Percentiles rank a stretch among this genome's conserved stretches.
Evolutionary conservation across 2,329 filamentous ascomycete genomes (phyloP).

Genomic region (Nothophaeocryptopus gaeumannii): DNA sequence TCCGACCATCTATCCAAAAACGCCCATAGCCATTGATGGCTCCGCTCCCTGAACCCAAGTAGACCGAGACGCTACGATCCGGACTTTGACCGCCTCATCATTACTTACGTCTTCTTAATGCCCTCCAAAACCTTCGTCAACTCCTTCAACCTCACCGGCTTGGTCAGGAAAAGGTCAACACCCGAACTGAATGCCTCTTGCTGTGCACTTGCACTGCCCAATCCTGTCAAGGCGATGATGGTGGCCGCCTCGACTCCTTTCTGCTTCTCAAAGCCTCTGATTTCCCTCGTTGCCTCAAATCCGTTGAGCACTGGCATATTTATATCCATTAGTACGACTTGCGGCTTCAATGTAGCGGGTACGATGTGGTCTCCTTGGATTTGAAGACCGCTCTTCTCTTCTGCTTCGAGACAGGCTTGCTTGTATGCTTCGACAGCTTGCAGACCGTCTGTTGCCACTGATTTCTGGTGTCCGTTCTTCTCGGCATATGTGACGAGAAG

Average conservation of each 20-base stretch:
- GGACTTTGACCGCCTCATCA: too few relatives aligned
- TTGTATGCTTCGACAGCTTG: slow-evolving; percentile 49
- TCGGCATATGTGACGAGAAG: slow-evolving; percentile 33
- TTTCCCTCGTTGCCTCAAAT: slow-evolving; percentile 35
- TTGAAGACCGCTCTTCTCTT: background rate
- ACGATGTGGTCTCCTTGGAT: background rate
- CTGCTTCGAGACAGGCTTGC: slow-evolving; percentile 7
- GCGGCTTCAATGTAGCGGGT: slow-evolving; percentile 12
- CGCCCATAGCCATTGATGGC: too few relatives aligned
- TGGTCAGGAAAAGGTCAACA: slow-evolving; percentile 35
- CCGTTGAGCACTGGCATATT: slow-evolving; percentile 35
- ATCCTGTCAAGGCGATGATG: slow-evolving; percentile 34
- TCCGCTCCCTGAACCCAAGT: too few relatives aligned
- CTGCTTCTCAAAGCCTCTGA: slow-evolving; percentile 32
- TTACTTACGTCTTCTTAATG: slow-evolving; percentile 1
- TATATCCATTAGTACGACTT: slow-evolving; percentile 44
- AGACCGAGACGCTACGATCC: too few relatives aligned
- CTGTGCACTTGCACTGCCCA: slow-evolving; percentile 31
- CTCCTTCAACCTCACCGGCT: slow-evolving; percentile 28
- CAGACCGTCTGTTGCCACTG: slow-evolving; percentile 48
- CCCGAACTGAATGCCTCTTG: slow-evolving; percentile 33
- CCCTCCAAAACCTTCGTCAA: slow-evolving; percentile 24
- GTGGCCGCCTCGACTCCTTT: slow-evolving; percentile 24
- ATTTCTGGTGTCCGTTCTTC: slow-evolving; percentile 39
- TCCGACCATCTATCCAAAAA: too few relatives aligned